These are phyloP conservation scores for Mycena polygramma DNA, from an alignment of 768 basidiomycete species.

Conservation along the genomic window DNA sequence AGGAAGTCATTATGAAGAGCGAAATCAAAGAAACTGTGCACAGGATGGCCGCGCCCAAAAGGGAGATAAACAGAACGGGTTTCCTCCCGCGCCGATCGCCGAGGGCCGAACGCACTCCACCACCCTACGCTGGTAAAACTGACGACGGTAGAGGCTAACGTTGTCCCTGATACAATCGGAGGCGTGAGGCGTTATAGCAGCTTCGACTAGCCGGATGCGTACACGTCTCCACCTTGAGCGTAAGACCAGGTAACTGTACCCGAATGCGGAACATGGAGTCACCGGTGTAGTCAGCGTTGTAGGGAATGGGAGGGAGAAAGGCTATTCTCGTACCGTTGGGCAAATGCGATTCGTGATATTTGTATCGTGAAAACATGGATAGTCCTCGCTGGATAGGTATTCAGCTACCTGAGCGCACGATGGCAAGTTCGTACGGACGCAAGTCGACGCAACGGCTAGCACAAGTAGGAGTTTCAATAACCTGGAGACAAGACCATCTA, in stretches of 20 bases:
- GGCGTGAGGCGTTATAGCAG: background rate
- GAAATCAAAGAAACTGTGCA: background rate
- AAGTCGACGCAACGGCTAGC: constrained; percentile 19
- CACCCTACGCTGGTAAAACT: constrained; percentile 25
- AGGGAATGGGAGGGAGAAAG: too few species aligned
- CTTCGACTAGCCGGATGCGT: too few species aligned
- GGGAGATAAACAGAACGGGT: constrained; percentile 16
- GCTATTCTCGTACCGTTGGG: too few species aligned
- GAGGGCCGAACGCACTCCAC: constrained; percentile 27
- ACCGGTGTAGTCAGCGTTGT: too few species aligned
- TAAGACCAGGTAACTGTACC: constrained; percentile 18
- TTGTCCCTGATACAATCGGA: constrained; percentile 10
- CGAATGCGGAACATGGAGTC: background rate
- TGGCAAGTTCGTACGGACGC: constrained; percentile 2
- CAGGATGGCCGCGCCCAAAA: constrained; percentile 17
- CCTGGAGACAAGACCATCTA: background rate
- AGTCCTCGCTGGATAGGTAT: constrained; percentile 12
- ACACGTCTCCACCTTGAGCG: constrained; percentile 19
- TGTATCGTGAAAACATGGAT: constrained; percentile 23
- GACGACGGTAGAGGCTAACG: constrained; percentile 8
- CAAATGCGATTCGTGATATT: too few species aligned
- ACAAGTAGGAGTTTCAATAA: constrained; percentile 13
- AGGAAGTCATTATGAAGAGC: background rate
- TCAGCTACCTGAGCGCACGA: background rate
- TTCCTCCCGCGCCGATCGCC: constrained; percentile 20